A percentile compares a stretch with the other conserved stretches of the same genome.
phyloP scores from a whole-genome alignment of 2,329 filamentous ascomycete species.

The Colletotrichum limetticola region DNA sequence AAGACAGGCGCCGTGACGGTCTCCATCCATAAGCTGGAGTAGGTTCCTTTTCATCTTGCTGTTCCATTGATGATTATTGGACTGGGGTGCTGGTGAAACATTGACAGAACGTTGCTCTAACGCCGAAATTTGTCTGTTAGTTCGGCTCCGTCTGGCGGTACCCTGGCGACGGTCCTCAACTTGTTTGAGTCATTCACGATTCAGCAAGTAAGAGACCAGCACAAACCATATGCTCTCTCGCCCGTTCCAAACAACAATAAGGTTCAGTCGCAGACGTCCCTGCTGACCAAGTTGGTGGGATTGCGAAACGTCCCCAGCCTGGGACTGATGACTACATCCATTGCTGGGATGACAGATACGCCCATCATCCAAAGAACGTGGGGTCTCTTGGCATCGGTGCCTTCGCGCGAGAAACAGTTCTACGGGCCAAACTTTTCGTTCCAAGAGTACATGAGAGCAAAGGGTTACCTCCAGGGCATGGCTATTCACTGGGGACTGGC shows the following conservation, averaged over 20 bases:
- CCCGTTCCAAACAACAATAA: conserved; percentile 59
- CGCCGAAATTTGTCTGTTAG: conserved; percentile 43
- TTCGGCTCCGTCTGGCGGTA: conserved; percentile 69
- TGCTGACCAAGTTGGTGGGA: conserved; percentile 61
- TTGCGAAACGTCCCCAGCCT: conserved; percentile 60
- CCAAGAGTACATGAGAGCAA: conserved; percentile 62
- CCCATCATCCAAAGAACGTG: conserved; percentile 70
- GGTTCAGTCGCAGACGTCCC: conserved; percentile 42
- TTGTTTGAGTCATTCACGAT: conserved; percentile 64
- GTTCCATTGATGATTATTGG: too few relatives aligned
- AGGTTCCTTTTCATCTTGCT: conserved; percentile 32
- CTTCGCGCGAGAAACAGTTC: conserved; percentile 53
- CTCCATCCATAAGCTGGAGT: conserved; percentile 56
- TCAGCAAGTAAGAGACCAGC: conserved; percentile 56
- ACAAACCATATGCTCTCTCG: conserved; percentile 66
- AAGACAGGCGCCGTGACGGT: conserved; percentile 65
- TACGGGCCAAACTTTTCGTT: conserved; percentile 73
- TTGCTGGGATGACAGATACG: conserved; percentile 60
- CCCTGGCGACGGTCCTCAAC: conserved; percentile 73
- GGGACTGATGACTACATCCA: conserved; percentile 65
- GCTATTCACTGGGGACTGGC: conserved; percentile 60
- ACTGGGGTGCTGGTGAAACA: not conserved
- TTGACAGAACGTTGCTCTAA: conserved; percentile 16
- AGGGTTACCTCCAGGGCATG: conserved; percentile 61
- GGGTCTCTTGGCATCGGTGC: conserved; percentile 65